phyloP scores from a whole-genome alignment of 768 basidiomycete genomes.

The Suillus placidus region DNA sequence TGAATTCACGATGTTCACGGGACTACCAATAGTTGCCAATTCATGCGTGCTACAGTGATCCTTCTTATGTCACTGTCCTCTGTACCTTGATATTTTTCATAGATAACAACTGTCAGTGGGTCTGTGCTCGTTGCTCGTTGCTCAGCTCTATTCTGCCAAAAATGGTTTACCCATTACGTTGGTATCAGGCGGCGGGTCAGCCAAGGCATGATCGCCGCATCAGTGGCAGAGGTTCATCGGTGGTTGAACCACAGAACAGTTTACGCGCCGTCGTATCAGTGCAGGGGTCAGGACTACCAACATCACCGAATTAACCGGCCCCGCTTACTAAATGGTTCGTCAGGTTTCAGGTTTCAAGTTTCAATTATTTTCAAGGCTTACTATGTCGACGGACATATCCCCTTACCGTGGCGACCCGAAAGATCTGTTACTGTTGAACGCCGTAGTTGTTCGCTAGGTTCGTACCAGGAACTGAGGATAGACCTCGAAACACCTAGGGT shows the following conservation, averaged over 20 bases:
- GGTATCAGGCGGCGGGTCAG: not conserved
- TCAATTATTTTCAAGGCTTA: conserved; percentile 43
- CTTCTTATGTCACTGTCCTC: conserved; percentile 26
- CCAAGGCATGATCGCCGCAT: not conserved
- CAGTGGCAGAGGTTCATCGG: not conserved
- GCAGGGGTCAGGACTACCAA: not conserved
- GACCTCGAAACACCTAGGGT: not conserved
- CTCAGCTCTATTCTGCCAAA: conserved; percentile 49
- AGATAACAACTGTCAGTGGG: not conserved
- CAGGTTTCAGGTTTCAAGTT: conserved; percentile 46
- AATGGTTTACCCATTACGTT: not conserved
- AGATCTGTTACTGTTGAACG: conserved; percentile 49
- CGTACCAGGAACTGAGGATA: not conserved
- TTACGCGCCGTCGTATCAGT: not conserved
- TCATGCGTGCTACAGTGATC: not conserved
- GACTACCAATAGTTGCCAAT: not conserved
- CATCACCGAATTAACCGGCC: conserved; percentile 43
- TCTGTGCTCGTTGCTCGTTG: not conserved
- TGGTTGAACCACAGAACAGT: not conserved
- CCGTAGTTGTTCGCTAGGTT: not conserved
- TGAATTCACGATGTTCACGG: conserved; percentile 13
- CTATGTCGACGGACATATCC: conserved; percentile 41
- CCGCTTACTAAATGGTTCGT: conserved; percentile 54
- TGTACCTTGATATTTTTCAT: not conserved
- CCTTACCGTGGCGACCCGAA: conserved; percentile 39